Evolutionary conservation across 2,329 filamentous ascomycete genomes (phyloP).

Genomic region (Colletotrichum kahawae): DNA sequence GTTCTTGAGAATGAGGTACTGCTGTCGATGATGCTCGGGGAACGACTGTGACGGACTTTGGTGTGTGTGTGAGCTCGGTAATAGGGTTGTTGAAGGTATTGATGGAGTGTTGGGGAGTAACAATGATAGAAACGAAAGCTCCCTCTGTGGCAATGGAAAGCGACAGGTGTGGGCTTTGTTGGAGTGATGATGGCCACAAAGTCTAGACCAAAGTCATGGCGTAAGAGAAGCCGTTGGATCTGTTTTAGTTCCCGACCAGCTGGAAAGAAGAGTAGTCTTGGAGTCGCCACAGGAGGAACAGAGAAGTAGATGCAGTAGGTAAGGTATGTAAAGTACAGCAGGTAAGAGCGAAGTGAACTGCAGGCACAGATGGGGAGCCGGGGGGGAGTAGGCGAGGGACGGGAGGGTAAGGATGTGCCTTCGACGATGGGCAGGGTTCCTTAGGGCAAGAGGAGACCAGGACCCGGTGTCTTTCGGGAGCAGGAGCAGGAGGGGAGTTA

Average conservation of each 20-base stretch:
- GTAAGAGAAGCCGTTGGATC: conserved; percentile 22
- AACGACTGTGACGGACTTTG: neutral
- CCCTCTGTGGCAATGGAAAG: neutral
- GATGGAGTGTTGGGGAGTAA: neutral
- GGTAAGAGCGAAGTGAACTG: neutral
- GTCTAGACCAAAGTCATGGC: conserved; percentile 13
- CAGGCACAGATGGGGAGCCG: neutral
- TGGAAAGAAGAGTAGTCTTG: neutral
- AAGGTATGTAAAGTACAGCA: neutral
- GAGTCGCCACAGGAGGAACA: neutral
- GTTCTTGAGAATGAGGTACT: neutral
- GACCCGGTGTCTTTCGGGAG: neutral
- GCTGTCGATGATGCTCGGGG: neutral
- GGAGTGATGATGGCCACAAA: neutral
- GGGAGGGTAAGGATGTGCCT: neutral
- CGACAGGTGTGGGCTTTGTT: neutral
- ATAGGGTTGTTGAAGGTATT: neutral
- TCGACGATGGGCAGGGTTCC: neutral
- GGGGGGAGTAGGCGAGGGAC: neutral
- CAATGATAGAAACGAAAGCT: rapidly evolving
- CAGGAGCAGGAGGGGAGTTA: conserved; percentile 1
- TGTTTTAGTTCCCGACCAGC: conserved; percentile 2
- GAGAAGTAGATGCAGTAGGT: neutral
- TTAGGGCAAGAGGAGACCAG: conserved; percentile 2
- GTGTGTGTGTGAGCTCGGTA: neutral